Percentiles rank a stretch among this genome's conserved stretches.
Conservation (phyloP, 2,329 filamentous ascomycete species). For the Monilinia fructigena region DNA sequence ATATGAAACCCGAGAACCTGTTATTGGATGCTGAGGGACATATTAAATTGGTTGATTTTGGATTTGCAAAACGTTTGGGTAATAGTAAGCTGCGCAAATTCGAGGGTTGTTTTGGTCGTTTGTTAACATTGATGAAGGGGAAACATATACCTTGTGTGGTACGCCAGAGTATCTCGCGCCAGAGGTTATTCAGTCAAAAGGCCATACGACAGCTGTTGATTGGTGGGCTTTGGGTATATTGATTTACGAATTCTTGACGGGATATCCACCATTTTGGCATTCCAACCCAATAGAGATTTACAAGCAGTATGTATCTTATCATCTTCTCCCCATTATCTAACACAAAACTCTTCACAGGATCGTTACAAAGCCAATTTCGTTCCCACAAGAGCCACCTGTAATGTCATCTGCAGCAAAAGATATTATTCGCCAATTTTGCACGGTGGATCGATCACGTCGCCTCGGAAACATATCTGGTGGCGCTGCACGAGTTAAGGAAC, state of each 20-base stretch:
- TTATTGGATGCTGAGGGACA: conserved; percentile 75
- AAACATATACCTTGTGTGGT: conserved; percentile 73
- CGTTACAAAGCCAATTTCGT: conserved; percentile 73
- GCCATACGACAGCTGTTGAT: conserved; percentile 73
- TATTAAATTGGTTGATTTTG: conserved; percentile 81
- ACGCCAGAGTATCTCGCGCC: conserved; percentile 83
- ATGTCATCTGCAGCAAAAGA: conserved; percentile 70
- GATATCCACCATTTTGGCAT: conserved; percentile 84
- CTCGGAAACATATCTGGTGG: conserved; percentile 78
- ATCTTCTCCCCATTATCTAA: conserved; percentile 5
- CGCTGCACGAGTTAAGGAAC: conserved; percentile 67
- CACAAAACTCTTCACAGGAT: conserved; percentile 52
- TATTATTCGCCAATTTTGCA: conserved; percentile 74
- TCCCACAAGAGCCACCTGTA: conserved; percentile 57
- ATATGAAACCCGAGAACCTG: conserved; percentile 81
- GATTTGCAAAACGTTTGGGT: conserved; percentile 77
- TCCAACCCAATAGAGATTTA: conserved; percentile 86
- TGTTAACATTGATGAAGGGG: conserved; percentile 25
- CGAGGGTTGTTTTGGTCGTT: not conserved
- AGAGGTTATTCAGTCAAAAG: conserved; percentile 81
- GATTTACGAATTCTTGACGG: conserved; percentile 81
- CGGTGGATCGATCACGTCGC: conserved; percentile 72
- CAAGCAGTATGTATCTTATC: conserved; percentile 58
- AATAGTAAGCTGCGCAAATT: conserved; percentile 44
- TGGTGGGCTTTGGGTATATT: conserved; percentile 87